Evolutionary conservation across 768 basidiomycete genomes (phyloP), one percentile per base, ranked within the genome.

Genomic region (Lyophyllum decastes): DNA sequence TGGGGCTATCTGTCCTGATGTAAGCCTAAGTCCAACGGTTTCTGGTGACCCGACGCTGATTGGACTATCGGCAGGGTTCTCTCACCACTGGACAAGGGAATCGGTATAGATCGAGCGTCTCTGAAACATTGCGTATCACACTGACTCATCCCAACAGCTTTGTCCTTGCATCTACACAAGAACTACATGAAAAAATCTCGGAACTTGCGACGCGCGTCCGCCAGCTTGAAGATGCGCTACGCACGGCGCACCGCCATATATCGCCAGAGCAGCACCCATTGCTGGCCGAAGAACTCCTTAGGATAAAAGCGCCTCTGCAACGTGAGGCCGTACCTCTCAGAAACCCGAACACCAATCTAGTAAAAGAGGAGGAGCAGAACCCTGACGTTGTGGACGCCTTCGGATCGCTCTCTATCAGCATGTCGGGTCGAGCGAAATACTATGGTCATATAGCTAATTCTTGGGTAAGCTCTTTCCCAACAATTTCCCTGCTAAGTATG

Each of bases 11-110:
- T 93, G 90, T 70, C 90, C 90, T 49, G 90, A 92, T 68, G 87
- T 87, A 69, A n/a, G 47, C 45, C 52, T 30, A 25, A 14, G 16
- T 26, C 48, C 27, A 19, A 14, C 34, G 34, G 45, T 27, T n/a
- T 41, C 33, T 25, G 21, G 33, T 22, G 10, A 10, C 49, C 46
- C 21, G 27, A 22, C 19, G 45, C 46, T 62, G 21, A 57, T 45
- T 22, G 30, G 14, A 41, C 43, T 52, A 34, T 62, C 33, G 35
- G 30, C 26, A 77, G 90, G 89, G 89, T 51, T 90, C 89, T 11
- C 74, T 92, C 45, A 91, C 89, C 10, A 92, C 90, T 47, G 90
- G 90, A 8, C 87, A 90, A 70, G 90, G 90, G 16, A 91, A 90
- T 77, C 83, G 88, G 89, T 88, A 63, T 48, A 75, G 66, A 27